Base-by-base conservation (phyloP, 805 yeast species). In the Barnettozyma vustinii region DNA sequence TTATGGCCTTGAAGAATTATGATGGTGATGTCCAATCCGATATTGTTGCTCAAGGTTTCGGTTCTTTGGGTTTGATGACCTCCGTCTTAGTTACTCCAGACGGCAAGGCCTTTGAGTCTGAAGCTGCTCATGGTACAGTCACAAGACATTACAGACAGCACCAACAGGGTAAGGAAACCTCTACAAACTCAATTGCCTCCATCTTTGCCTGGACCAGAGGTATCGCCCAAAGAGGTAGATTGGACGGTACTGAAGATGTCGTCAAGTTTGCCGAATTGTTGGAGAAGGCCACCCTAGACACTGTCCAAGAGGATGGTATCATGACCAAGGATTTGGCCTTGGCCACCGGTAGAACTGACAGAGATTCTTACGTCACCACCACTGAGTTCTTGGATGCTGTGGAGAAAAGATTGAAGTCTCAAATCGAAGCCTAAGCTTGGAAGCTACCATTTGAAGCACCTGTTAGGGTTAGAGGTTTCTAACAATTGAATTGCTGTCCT, bases 71-170 rank as follows among this genome's bases (percentile, higher is more conserved):
- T 40, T 78, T 92, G 59, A 92, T 92, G 98, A 90, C 98, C 30
- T 92, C 98, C 3, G 96, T 89, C n/a, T 79, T 92, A 59, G 81
- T 90, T 64, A 83, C 97, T n/a, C 95, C 97, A 45, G 97, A 92
- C 69, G 97, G 97, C 23, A 87, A 87, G 74, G 84, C 96, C 13
- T 91, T 88, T 67, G 97, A 92, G 75, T 75, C 90, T 48, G 98
- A 92, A 75, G 98, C 98, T 51, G 98, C 98, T n/a, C 98, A 92
- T 68, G 98, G 98, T 49, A 92, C 98, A 13, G 98, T 92, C 59
- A 92, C 97, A 42, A 87, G 98, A 74, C 98, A 92, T 69, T 92
- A 78, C 74, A 86, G 97, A 75, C 94, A 84, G 71, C 89, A 88
- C 71, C 97, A 92, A 73, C 87, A 86, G 71, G 98, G 98, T 57